Evolutionary conservation across 345 rosid genomes (phyloP).

Genomic region (Mallotus nudiflorus): DNA sequence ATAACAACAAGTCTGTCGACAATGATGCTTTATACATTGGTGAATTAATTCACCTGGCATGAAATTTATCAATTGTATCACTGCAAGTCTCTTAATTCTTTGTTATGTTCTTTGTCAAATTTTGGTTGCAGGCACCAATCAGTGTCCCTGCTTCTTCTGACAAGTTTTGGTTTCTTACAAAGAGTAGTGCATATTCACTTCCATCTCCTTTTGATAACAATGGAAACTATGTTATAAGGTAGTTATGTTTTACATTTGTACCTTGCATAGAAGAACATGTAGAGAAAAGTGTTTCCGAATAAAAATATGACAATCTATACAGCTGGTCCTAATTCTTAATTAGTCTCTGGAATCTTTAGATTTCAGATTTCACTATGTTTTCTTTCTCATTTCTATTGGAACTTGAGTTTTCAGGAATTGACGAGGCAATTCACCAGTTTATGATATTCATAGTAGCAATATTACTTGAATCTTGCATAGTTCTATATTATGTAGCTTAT

Average conservation of each 20-base stretch:
- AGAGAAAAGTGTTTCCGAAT: neutral
- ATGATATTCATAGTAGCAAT: neutral
- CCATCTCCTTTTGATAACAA: constrained; percentile 87
- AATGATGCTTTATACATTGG: neutral
- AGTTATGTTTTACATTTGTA: constrained; percentile 8
- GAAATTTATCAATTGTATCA: neutral
- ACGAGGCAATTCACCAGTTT: neutral
- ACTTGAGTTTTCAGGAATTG: neutral
- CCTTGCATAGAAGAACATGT: constrained; percentile 8
- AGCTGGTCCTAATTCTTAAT: neutral
- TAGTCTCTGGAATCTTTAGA: neutral
- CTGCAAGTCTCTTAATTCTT: constrained; percentile 3
- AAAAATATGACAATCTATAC: neutral
- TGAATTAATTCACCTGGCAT: neutral
- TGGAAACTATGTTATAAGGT: constrained; percentile 94
- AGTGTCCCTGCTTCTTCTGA: constrained; percentile 79
- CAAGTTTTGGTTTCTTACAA: constrained; percentile 83
- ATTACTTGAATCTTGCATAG: too few relatives aligned
- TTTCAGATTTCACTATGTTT: constrained; percentile 1
- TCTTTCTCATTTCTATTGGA: neutral
- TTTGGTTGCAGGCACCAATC: constrained; percentile 67
- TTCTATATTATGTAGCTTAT: neutral
- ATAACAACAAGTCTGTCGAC: too few relatives aligned
- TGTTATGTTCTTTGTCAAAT: constrained; percentile 8
- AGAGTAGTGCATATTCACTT: constrained; percentile 70